A percentile compares a stretch with the other conserved stretches of the same genome.
Evolutionary conservation across 2,329 filamentous ascomycete species (phyloP).

Genomic region (Cladosporium sphaerospermum): DNA sequence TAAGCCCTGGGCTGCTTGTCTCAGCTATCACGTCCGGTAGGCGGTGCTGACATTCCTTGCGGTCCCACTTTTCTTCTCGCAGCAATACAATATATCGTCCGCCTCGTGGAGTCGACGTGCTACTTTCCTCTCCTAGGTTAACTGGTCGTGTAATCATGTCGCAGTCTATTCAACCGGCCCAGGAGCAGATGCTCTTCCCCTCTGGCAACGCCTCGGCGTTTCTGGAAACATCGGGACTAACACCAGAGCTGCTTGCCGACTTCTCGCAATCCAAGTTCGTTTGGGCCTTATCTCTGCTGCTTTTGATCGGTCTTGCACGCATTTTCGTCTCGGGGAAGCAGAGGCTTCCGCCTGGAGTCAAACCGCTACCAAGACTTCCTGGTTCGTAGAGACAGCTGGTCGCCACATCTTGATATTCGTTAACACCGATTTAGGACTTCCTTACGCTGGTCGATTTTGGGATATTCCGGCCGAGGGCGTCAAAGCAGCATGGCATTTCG

Average conservation of each 20-base stretch:
- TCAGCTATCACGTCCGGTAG: slow-evolving; percentile 6
- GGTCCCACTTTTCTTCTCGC: slow-evolving; percentile 1
- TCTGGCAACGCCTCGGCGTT: slow-evolving; percentile 8
- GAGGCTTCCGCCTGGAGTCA: slow-evolving; percentile 21
- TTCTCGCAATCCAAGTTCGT: slow-evolving; percentile 11
- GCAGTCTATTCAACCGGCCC: slow-evolving; percentile 7
- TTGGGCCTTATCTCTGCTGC: slow-evolving; percentile 12
- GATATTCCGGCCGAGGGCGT: slow-evolving; percentile 28
- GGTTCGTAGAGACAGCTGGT: slow-evolving; percentile 12
- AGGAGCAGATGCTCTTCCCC: slow-evolving; percentile 10
- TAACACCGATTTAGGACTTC: slow-evolving; percentile 19
- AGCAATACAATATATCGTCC: slow-evolving; percentile 10
- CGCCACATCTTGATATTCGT: background rate
- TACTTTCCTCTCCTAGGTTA: background rate
- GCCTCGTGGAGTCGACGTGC: slow-evolving; percentile 1
- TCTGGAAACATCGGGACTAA: slow-evolving; percentile 5
- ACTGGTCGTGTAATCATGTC: slow-evolving; percentile 5
- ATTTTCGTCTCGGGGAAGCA: slow-evolving; percentile 13
- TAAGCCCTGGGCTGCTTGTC: slow-evolving; percentile 2
- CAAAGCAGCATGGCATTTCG: slow-evolving; percentile 31
- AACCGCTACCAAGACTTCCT: slow-evolving; percentile 19
- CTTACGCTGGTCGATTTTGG: slow-evolving; percentile 29
- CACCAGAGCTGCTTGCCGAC: slow-evolving; percentile 8
- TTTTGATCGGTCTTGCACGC: slow-evolving; percentile 12
- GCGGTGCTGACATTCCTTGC: slow-evolving; percentile 1